A percentile compares a stretch with the other conserved stretches of the same genome.
Evolutionary conservation across 306 rosid species (phyloP).

Genomic region (Trifolium dubium): DNA sequence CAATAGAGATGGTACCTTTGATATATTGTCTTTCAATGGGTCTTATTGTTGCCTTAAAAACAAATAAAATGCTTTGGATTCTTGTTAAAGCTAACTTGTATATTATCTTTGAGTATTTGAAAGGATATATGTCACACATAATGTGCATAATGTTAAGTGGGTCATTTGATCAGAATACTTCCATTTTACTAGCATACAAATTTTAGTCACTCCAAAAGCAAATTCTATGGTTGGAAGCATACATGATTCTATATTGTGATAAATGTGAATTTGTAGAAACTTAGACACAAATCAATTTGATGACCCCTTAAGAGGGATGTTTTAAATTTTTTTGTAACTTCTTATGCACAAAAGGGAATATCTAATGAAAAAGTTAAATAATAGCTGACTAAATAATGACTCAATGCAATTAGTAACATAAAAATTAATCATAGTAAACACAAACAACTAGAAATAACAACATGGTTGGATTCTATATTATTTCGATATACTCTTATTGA

Average conservation of each 20-base stretch:
- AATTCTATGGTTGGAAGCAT: slow-evolving; percentile 14
- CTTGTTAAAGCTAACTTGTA: slow-evolving; percentile 46
- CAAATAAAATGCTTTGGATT: slow-evolving; percentile 66
- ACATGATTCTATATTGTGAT: slow-evolving; percentile 10
- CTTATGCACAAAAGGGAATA: slow-evolving; percentile 13
- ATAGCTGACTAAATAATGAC: no score
- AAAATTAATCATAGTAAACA: slow-evolving; percentile 25
- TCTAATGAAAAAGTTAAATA: not conserved
- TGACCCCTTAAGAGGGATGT: not conserved
- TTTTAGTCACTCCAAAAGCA: slow-evolving; percentile 36
- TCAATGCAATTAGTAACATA: slow-evolving; percentile 9
- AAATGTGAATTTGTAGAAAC: slow-evolving; percentile 23
- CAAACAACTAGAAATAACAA: not conserved
- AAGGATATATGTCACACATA: slow-evolving; percentile 26
- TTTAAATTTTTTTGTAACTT: slow-evolving; percentile 18
- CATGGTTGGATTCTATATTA: slow-evolving; percentile 9
- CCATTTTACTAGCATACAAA: slow-evolving; percentile 49
- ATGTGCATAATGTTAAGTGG: slow-evolving; percentile 45
- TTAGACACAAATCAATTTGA: not conserved
- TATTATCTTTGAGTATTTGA: slow-evolving; percentile 37
- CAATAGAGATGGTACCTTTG: slow-evolving; percentile 39
- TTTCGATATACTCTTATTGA: slow-evolving; percentile 9
- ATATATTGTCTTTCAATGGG: slow-evolving; percentile 45
- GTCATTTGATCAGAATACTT: slow-evolving; percentile 48
- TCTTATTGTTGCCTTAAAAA: slow-evolving; percentile 52